Base-by-base conservation (phyloP, 148 eudicot species). In the Nepenthes gracilis region DNA sequence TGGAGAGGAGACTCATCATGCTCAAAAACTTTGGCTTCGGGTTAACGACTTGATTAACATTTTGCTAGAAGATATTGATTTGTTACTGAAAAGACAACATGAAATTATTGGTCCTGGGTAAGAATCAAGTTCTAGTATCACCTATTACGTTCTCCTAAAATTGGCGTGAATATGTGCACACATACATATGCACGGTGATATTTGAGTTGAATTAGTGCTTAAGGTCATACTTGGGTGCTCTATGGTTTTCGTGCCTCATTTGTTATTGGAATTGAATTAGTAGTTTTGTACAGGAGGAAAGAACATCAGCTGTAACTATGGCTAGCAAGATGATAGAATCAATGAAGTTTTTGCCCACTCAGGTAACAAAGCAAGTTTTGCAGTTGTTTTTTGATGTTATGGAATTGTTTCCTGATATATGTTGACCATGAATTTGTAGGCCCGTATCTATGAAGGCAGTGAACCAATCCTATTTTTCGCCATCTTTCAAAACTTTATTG, bases 261-360 rank as follows among this genome's bases (percentile, higher is more conserved):
- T 45, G 11, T 45, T 6, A 45, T 45, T 45, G 6, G 11, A 45
- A 5, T 45, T 49, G 53, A 49, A 3, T 49, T 10, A 5, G 6
- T n/a, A 5, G 12, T 49, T 12, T n/a, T 49, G 12, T 74, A 60
- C 54, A 94, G 99, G 97, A 86, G 76, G 99, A 94, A 47, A 86
- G 78, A 72, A 75, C 64, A 55, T 77, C 90, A 71, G 93, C 97
- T 63, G 69, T 76, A 70, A 68, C 93, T 64, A 82, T 81, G 68
- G 95, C 95, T 66, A 81, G 75, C 78, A 85, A 86, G 74, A 82
- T 94, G 88, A 83, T 89, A 43, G 99, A 94, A 72, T 75, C 82
- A 36, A 72, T 86, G 79, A 94, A 94, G 75, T 89, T 81, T 69
- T 57, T 80, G 36, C 82, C 99, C 48, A 77, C 86, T 70, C 97